phyloP scores from a whole-genome alignment of 1,284 basidiomycete genomes.

The Trametes polyzona region DNA sequence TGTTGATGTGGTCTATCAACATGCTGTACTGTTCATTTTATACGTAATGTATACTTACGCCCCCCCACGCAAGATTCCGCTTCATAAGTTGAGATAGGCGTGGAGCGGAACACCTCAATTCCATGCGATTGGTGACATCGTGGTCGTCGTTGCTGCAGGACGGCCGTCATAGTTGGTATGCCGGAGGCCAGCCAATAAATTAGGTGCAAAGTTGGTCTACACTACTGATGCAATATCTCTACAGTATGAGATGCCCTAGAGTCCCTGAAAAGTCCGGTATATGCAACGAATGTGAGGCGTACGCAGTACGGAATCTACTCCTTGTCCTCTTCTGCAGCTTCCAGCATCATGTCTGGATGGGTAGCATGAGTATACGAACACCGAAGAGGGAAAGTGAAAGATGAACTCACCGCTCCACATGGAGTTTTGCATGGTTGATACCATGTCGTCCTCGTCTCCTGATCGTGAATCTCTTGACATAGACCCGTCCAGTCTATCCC shows the following conservation, averaged over 20 bases:
- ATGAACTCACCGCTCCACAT: slow-evolving; percentile 64
- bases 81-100: too few relatives aligned
- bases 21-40: too few relatives aligned
- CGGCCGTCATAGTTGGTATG: too few relatives aligned
- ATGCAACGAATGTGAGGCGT: slow-evolving; percentile 18
- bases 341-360: slow-evolving; percentile 55
- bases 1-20: too few relatives aligned
- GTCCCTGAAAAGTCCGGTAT: slow-evolving; percentile 18
- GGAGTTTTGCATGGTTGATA: slow-evolving; percentile 65
- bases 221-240: slow-evolving; percentile 29
- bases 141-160: too few relatives aligned
- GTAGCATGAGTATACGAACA: not conserved
- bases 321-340: slow-evolving; percentile 56
- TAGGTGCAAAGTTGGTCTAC: slow-evolving; percentile 25
- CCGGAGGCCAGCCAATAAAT: slow-evolving; percentile 22
- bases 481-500: slow-evolving; percentile 48
- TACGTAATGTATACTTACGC: not conserved
- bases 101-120: too few relatives aligned
- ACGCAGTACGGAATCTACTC: slow-evolving; percentile 16
- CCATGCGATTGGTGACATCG: too few relatives aligned
- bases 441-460: slow-evolving; percentile 53
- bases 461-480: slow-evolving; percentile 38
- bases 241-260: slow-evolving; percentile 18
- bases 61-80: too few relatives aligned
- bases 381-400: not conserved